Percentiles rank a stretch among this genome's conserved stretches.
Conservation (phyloP, 495 filamentous ascomycete species). For the Hypoxylon subgilvum region DNA sequence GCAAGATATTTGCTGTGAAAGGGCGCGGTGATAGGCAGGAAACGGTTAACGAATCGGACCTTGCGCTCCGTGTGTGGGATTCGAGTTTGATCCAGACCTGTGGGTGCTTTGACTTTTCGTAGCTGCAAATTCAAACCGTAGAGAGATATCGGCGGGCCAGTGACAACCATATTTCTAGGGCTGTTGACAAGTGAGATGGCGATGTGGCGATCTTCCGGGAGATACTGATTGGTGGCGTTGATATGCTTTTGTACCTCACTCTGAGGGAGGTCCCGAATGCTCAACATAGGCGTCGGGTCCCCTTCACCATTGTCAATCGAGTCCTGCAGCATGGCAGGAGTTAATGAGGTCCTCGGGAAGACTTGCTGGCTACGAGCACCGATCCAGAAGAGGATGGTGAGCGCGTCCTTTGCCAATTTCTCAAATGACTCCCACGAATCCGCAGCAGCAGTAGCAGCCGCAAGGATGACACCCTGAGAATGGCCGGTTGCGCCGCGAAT, state of each 20-base stretch:
- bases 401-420: slow-evolving; percentile 72
- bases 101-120: slow-evolving; percentile 94
- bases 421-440: slow-evolving; percentile 90
- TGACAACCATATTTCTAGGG: slow-evolving; percentile 94
- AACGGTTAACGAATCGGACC: slow-evolving; percentile 93
- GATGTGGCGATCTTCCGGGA: slow-evolving; percentile 90
- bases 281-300: slow-evolving; percentile 93
- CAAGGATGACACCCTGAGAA: slow-evolving; percentile 93
- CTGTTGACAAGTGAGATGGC: slow-evolving; percentile 95
- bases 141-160: slow-evolving; percentile 91
- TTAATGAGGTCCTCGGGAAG: slow-evolving; percentile 90
- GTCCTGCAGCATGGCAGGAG: slow-evolving; percentile 91
- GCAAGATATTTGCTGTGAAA: slow-evolving; percentile 95
- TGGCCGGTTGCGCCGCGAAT: slow-evolving; percentile 91
- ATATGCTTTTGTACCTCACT: slow-evolving; percentile 91
- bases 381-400: slow-evolving; percentile 99
- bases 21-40: slow-evolving; percentile 94
- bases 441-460: slow-evolving; percentile 87
- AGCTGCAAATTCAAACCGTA: slow-evolving; percentile 94
- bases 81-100: slow-evolving; percentile 92
- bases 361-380: slow-evolving; percentile 97
- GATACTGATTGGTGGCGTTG: slow-evolving; percentile 91
- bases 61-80: slow-evolving; percentile 95
- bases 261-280: slow-evolving; percentile 87
- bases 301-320: slow-evolving; percentile 94